A percentile compares a stretch with the other conserved stretches of the same genome.
Evolutionary conservation across 139 green algal species (phyloP).

Genomic region (Eudorina sp.): DNA sequence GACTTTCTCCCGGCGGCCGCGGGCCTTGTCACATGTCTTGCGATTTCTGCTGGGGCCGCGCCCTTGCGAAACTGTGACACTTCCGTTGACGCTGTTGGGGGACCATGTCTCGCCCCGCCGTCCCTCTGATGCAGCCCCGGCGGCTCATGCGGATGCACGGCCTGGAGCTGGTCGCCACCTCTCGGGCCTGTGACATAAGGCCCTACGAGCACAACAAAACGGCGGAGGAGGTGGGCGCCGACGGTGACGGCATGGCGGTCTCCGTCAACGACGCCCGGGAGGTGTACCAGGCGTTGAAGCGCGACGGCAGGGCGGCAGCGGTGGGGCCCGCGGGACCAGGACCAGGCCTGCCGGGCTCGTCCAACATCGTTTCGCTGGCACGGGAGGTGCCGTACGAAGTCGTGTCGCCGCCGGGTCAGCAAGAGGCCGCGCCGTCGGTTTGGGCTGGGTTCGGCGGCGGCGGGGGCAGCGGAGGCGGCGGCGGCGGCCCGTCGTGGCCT

Average conservation of each 20-base stretch:
- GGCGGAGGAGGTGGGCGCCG: conserved; percentile 58
- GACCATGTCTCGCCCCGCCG: too few relatives aligned
- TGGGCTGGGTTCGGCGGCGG: too few relatives aligned
- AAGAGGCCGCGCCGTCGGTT: background rate
- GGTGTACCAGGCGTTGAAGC: conserved; percentile 33
- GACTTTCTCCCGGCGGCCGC: too few relatives aligned
- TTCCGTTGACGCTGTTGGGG: too few relatives aligned
- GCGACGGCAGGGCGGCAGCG: background rate
- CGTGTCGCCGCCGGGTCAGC: background rate
- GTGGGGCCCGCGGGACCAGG: background rate
- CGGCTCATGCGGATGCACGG: conserved; percentile 50
- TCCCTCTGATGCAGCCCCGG: conserved; percentile 39
- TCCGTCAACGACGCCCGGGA: conserved; percentile 18
- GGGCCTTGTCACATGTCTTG: too few relatives aligned
- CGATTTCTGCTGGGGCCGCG: too few relatives aligned
- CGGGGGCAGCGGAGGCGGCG: background rate
- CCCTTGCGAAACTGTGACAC: too few relatives aligned
- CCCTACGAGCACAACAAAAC: conserved; percentile 51
- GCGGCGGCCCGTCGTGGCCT: conserved; percentile 2
- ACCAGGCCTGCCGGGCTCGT: background rate
- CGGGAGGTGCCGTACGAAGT: background rate
- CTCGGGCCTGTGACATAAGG: conserved; percentile 67
- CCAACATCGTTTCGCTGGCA: conserved; percentile 40
- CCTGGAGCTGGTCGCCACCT: conserved; percentile 82
- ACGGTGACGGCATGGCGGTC: conserved; percentile 82